Conservation (phyloP, 2,329 filamentous ascomycete genomes). For the Phialocephala sp. region DNA sequence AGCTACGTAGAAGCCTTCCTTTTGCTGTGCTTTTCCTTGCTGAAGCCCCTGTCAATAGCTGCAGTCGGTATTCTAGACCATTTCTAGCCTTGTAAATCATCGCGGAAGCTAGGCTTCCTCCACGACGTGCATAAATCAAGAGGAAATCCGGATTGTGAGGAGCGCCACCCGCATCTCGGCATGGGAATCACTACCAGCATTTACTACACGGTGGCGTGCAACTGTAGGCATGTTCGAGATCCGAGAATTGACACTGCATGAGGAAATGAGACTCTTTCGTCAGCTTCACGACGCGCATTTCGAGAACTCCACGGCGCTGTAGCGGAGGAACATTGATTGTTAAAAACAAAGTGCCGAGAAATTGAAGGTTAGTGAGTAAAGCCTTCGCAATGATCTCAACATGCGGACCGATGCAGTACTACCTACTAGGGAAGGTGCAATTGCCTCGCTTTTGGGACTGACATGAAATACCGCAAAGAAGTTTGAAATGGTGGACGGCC, state of each 20-base stretch:
- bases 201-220: neutral
- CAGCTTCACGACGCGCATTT: neutral
- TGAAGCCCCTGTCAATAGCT: neutral
- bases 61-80: slow-evolving; percentile 4
- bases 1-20: neutral
- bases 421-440: no score
- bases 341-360: neutral
- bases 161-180: neutral
- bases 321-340: neutral
- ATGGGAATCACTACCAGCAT: neutral
- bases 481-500: no score
- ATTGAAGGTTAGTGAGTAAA: slow-evolving; percentile 2
- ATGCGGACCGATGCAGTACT: no score
- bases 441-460: no score
- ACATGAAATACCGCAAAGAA: no score
- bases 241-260: neutral
- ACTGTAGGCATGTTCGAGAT: neutral
- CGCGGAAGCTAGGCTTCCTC: slow-evolving; percentile 5
- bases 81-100: neutral
- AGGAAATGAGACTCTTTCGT: neutral
- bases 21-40: neutral
- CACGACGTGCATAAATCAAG: neutral
- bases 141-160: neutral
- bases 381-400: neutral
- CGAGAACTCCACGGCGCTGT: neutral